phyloP scores from a whole-genome alignment of 140 eudicot species.

The Cichorium intybus region DNA sequence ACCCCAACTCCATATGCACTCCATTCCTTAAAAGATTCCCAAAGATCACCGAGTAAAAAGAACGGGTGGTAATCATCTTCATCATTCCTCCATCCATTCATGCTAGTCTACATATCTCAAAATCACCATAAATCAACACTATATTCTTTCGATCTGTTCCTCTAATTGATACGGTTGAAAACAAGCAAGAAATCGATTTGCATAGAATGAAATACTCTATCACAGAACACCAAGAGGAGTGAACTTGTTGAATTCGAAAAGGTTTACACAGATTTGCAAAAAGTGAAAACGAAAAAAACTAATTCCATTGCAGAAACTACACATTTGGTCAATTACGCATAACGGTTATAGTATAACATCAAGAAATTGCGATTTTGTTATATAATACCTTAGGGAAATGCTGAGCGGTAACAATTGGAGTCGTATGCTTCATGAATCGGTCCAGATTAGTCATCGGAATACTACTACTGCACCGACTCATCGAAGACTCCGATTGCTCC shows the following conservation, averaged over 20 bases:
- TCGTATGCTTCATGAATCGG: slow-evolving; percentile 87
- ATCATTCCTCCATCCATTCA: slow-evolving; percentile 58
- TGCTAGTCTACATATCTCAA: slow-evolving; percentile 53
- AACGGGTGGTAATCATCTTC: slow-evolving; percentile 51
- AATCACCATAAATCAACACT: not conserved
- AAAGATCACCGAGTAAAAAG: slow-evolving; percentile 86
- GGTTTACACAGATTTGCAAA: not conserved
- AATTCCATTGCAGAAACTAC: not conserved
- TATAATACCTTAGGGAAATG: slow-evolving; percentile 61
- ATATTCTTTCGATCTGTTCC: not conserved
- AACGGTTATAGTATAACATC: not conserved
- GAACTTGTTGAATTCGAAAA: not conserved
- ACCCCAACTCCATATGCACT: slow-evolving; percentile 98
- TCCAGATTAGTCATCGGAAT: slow-evolving; percentile 58
- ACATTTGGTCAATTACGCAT: not conserved
- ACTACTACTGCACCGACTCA: slow-evolving; percentile 8
- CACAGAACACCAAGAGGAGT: not conserved
- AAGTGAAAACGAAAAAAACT: not conserved
- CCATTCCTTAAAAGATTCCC: slow-evolving; percentile 98
- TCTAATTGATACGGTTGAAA: slow-evolving; percentile 10
- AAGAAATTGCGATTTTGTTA: not conserved
- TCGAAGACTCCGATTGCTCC: slow-evolving; percentile 25
- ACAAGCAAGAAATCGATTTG: slow-evolving; percentile 8
- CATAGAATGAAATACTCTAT: not conserved
- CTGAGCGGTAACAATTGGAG: slow-evolving; percentile 80